A percentile compares a stretch with the other conserved stretches of the same genome.
These are phyloP conservation scores for Rostrohypoxylon terebratum DNA, from an alignment of 495 filamentous ascomycete genomes.

Conservation along the genomic window DNA sequence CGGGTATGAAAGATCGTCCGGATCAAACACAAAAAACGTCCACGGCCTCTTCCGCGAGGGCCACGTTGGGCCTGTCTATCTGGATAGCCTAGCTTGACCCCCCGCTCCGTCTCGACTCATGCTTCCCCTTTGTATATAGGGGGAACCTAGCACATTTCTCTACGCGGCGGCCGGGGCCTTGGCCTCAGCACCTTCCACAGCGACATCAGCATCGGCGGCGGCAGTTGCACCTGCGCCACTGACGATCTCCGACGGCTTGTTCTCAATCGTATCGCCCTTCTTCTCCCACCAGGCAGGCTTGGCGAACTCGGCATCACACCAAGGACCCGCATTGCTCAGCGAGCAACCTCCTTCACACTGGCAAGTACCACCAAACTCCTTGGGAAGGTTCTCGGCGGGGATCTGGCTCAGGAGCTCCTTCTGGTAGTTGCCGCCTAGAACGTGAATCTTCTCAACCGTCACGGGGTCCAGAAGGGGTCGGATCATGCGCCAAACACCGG, in stretches of 20 bases:
- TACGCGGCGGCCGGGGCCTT: conserved; percentile 43
- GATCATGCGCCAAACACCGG: conserved; percentile 81
- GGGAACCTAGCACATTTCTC: conserved; percentile 11
- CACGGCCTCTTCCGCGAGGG: conserved; percentile 15
- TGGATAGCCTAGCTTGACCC: conserved; percentile 23
- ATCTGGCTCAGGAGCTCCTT: conserved; percentile 85
- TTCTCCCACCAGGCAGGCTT: conserved; percentile 76
- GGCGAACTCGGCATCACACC: conserved; percentile 83
- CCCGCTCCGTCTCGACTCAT: conserved; percentile 34
- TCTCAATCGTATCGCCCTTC: conserved; percentile 43
- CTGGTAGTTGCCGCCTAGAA: conserved; percentile 84
- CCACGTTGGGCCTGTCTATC: conserved; percentile 33
- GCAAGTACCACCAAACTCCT: conserved; percentile 86
- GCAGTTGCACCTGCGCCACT: conserved; percentile 35
- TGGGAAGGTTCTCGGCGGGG: conserved; percentile 89
- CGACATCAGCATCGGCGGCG: conserved; percentile 24
- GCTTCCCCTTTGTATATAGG: conserved; percentile 30
- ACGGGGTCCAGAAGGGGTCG: conserved; percentile 96
- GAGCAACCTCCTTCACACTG: conserved; percentile 85
- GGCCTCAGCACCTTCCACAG: conserved; percentile 51
- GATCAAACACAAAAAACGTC: conserved; percentile 20
- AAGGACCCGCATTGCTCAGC: conserved; percentile 90
- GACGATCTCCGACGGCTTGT: conserved; percentile 42
- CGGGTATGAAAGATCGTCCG: conserved; percentile 17
- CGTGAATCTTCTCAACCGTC: conserved; percentile 94